Evolutionary conservation across 106 monocot species (phyloP), one percentile per base, ranked within the genome.

Genomic region (Cymbidium sinense): DNA sequence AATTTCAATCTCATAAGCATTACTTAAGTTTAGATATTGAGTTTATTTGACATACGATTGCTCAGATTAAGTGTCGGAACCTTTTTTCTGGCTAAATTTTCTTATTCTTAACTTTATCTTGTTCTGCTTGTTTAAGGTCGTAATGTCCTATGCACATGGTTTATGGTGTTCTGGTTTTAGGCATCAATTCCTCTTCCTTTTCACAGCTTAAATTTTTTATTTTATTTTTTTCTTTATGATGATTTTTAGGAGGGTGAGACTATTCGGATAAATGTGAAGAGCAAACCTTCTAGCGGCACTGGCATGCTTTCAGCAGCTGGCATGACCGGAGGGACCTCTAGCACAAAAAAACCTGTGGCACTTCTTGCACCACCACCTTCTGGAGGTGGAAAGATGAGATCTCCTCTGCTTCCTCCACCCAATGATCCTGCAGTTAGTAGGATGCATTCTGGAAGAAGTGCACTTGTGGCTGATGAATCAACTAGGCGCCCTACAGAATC

Each of bases 261-360:
- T 64, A 98, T 98, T 23, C 77, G 90, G 76, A 98, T 98, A 84
- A 98, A 92, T 84, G 94, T 98, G 71, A 98, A 98, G 75, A 92
- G 88, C 77, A 98, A 94, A 72, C 74, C 84, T 52, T 80, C 98
- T 29, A 79, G 78, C 28, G 88, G 90, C 70, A 76, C 85, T 64
- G 92, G 91, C 21, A 94, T 92, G 94, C 90, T 94, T 82, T 87
- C 98, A 70, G 74, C 88, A 72, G 88, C 95, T 83, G 95, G 92
- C 50, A 81, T 95, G 69, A 86, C 88, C 18, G 88, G 83, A 71
- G 86, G 81, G 20, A 73, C 73, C 33, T 79, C 83, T 23, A 51
- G 67, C 33, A 77, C 79, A 18, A 77, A 70, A 70, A 91, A 93
- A 36, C 79, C 79, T 55, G 58, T 34, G 5, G 70, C 52, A 28